Base-by-base conservation (phyloP, 2,329 filamentous ascomycete species). In the Pyrenochaeta sp. region DNA sequence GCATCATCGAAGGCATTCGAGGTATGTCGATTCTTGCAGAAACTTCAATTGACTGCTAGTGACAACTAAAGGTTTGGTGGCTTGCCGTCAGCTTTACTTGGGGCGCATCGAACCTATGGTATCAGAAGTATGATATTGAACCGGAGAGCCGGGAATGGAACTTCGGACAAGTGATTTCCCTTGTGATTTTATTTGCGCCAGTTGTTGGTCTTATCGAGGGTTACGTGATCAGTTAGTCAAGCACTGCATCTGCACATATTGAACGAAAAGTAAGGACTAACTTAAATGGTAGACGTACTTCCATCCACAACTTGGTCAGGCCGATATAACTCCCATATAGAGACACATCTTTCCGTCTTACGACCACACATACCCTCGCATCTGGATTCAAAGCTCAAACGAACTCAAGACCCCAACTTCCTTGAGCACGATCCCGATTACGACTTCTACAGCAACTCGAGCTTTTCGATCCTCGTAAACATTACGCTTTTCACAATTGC, bases 151-250 rank as follows among this genome's bases (percentile, higher is more conserved):
- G 52, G 10, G 53, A 44, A 6, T 62, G 59, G 56, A 62, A 55
- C 0, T 62, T 62, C 28, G 59, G 55, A 1, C 59, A 62, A 44
- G 50, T 62, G 2, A 54, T 59, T 24, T 49, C 56, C 15, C 13
- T 62, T 34, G 50, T 59, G 1, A 34, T 62, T 2, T 39, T 62
- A 2, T 24, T 58, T 13, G 56, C 56, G 5, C 59, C 56, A 5
- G 10, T 62, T 6, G 30, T 55, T 6, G 46, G 52, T 28, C 34
- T 55, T 7, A 28, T 58, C 5, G 58, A 61, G 28, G 28, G 45
- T 2, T 47, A 47, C 28, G 2, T 34, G 2, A 32, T n/a, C 13
- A 5, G 44, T 46, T 9, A 46, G 44, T 46, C 13, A 9, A 28
- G 24, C 44, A 22, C 28, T 46, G 40, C 22, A 25, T 15, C 9